phyloP scores from a whole-genome alignment of 768 basidiomycete species.

The Pisolithus albus region DNA sequence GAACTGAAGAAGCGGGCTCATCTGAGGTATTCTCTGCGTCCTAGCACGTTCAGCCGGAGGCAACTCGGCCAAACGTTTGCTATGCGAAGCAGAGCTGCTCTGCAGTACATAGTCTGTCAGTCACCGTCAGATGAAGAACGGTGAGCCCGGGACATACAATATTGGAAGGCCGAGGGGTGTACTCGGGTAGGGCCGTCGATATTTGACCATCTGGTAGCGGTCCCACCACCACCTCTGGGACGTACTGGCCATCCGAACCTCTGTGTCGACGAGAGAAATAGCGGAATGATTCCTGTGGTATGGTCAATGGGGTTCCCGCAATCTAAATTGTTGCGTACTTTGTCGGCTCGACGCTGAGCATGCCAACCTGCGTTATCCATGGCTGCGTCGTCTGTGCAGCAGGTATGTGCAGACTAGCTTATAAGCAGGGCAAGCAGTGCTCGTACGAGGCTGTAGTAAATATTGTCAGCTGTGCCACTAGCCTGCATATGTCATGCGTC shows the following conservation, averaged over 20 bases:
- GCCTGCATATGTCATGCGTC: too few species aligned
- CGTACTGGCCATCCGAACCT: constrained; percentile 43
- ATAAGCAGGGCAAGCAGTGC: background rate
- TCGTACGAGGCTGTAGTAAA: background rate
- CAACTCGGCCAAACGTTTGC: constrained; percentile 39
- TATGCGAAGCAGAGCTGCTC: constrained; percentile 17
- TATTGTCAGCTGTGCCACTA: too few species aligned
- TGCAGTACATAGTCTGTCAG: background rate
- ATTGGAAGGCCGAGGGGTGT: constrained; percentile 47
- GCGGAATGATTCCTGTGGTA: constrained; percentile 26
- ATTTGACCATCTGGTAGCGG: constrained; percentile 55
- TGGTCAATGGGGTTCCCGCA: background rate
- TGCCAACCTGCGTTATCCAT: constrained; percentile 82
- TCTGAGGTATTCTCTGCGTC: constrained; percentile 49
- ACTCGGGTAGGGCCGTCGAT: constrained; percentile 40
- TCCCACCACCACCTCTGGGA: constrained; percentile 49
- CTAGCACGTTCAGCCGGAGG: constrained; percentile 62
- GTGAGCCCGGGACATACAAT: background rate
- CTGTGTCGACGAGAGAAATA: constrained; percentile 26
- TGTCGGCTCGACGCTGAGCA: constrained; percentile 55
- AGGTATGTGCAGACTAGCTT: background rate
- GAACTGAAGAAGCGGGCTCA: constrained; percentile 79
- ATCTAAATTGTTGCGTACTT: constrained; percentile 29
- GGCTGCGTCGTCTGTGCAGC: background rate
- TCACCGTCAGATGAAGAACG: background rate